Conservation (phyloP, 768 basidiomycete species). For the Kwoniella pini region DNA sequence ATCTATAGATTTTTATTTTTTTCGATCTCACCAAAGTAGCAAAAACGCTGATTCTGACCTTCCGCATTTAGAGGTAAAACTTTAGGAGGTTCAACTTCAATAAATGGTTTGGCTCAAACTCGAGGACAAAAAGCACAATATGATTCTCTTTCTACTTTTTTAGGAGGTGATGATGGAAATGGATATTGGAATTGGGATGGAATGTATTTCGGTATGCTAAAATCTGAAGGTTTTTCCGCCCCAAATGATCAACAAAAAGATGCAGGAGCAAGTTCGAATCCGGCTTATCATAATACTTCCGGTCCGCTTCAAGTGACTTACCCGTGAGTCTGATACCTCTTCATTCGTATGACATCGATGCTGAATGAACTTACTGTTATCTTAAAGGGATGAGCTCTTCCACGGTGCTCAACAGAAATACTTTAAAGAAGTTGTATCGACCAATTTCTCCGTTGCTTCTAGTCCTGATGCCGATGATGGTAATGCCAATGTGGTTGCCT, state of each 20-base stretch:
- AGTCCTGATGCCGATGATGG: slow-evolving; percentile 63
- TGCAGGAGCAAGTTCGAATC: slow-evolving; percentile 55
- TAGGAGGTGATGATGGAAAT: slow-evolving; percentile 45
- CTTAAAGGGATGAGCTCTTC: slow-evolving; percentile 57
- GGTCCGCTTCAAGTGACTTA: slow-evolving; percentile 63
- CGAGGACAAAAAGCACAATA: slow-evolving; percentile 17
- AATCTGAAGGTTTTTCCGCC: slow-evolving; percentile 45
- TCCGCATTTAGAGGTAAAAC: slow-evolving; percentile 38
- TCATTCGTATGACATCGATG: neutral
- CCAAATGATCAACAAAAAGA: slow-evolving; percentile 40
- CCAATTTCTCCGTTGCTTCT: slow-evolving; percentile 42
- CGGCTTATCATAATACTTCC: slow-evolving; percentile 60
- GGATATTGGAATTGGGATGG: slow-evolving; percentile 56
- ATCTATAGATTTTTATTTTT: neutral
- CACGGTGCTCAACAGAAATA: slow-evolving; percentile 62
- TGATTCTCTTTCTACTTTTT: slow-evolving; percentile 48
- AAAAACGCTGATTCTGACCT: neutral
- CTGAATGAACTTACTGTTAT: neutral
- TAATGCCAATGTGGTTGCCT: slow-evolving; percentile 62
- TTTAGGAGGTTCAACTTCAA: slow-evolving; percentile 49
- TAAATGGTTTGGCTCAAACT: slow-evolving; percentile 51
- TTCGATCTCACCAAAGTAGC: neutral
- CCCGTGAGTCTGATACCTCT: slow-evolving; percentile 25
- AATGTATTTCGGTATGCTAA: slow-evolving; percentile 55
- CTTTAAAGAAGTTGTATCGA: slow-evolving; percentile 62